Evolutionary conservation across 768 basidiomycete genomes (phyloP).

Genomic region (Calvatia gigantea): DNA sequence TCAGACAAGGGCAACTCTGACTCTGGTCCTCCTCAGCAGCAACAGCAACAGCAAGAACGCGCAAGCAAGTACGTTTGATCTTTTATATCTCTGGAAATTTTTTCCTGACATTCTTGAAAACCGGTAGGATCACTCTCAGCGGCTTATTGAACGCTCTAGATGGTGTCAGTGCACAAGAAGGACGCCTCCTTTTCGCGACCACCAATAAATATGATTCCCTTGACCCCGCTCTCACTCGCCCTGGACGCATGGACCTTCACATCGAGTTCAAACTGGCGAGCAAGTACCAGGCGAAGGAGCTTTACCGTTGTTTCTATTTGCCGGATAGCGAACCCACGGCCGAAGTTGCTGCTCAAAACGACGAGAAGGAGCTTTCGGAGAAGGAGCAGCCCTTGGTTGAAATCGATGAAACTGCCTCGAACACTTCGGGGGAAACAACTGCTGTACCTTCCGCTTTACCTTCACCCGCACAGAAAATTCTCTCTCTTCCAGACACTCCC

Average conservation of each 20-base stretch:
- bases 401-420: background rate
- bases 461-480: background rate
- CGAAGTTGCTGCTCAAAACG: conserved; percentile 17
- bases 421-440: background rate
- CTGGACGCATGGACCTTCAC: conserved; percentile 79
- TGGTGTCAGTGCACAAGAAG: conserved; percentile 49
- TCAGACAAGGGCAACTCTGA: background rate
- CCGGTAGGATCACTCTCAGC: conserved; percentile 49
- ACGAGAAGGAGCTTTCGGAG: conserved; percentile 11
- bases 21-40: conserved; percentile 13
- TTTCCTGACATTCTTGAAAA: background rate
- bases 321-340: conserved; percentile 31
- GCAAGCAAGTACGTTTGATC: background rate
- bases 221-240: conserved; percentile 71
- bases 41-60: conserved; percentile 12
- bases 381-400: background rate
- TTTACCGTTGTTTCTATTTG: conserved; percentile 69
- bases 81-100: background rate
- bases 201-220: conserved; percentile 71
- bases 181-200: conserved; percentile 64
- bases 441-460: background rate
- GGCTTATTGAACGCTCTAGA: conserved; percentile 70
- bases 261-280: conserved; percentile 77
- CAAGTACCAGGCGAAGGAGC: conserved; percentile 58
- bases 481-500: background rate